Evolutionary conservation across 352 stramenopile genomes (phyloP).

Genomic region (Aphanomyces cochlioides): DNA sequence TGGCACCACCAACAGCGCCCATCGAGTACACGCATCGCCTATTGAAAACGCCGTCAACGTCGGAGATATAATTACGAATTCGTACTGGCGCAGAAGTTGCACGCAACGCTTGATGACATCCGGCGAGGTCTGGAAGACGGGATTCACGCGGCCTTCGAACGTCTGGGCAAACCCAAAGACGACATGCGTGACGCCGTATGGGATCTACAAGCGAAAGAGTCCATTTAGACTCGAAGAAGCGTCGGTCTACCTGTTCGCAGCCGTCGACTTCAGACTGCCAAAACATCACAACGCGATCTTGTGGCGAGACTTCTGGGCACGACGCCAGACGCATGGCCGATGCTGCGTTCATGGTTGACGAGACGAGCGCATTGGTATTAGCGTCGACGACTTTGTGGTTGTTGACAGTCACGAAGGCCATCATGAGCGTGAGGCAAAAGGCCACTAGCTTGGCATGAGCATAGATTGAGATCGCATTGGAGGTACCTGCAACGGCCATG

Average conservation of each 20-base stretch:
- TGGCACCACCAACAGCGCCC: slow-evolving; percentile 64
- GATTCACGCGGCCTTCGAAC: slow-evolving; percentile 43
- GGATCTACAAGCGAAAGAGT: slow-evolving; percentile 31
- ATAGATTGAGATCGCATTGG: too few relatives aligned
- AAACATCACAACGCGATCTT: slow-evolving; percentile 67
- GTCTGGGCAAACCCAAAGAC: slow-evolving; percentile 74
- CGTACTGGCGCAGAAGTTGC: slow-evolving; percentile 44
- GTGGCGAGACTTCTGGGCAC: slow-evolving; percentile 34
- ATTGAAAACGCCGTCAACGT: slow-evolving; percentile 1
- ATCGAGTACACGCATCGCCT: slow-evolving; percentile 65
- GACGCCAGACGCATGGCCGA: not conserved
- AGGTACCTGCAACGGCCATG: too few relatives aligned
- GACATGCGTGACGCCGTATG: slow-evolving; percentile 68
- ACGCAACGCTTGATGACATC: slow-evolving; percentile 54
- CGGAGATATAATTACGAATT: not conserved
- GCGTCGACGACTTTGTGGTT: not conserved
- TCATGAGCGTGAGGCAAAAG: too few relatives aligned
- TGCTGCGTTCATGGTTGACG: not conserved
- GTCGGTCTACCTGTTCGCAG: slow-evolving; percentile 50
- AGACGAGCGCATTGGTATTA: not conserved
- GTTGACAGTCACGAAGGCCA: not conserved
- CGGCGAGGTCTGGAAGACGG: slow-evolving; percentile 61
- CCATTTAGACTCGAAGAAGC: slow-evolving; percentile 2
- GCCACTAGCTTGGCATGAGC: too few relatives aligned
- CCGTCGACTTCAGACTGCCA: slow-evolving; percentile 75